Percentiles rank a stretch among this genome's conserved stretches.
phyloP scores from a whole-genome alignment of 495 filamentous ascomycete genomes.

The Tuber umbilicatum region DNA sequence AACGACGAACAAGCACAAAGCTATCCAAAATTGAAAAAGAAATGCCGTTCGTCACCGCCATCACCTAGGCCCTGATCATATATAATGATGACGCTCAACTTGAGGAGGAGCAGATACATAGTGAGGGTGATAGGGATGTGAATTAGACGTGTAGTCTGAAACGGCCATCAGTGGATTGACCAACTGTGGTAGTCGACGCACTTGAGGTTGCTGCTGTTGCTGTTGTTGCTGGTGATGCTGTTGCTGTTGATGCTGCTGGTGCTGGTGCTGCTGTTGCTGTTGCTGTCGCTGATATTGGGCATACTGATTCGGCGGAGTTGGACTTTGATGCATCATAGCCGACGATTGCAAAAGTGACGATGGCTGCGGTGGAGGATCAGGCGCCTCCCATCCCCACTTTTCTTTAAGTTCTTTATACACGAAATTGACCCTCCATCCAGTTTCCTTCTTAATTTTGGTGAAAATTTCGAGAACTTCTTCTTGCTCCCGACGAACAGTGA shows the following conservation, averaged over 20 bases:
- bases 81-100: constrained; percentile 33
- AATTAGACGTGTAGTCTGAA: constrained; percentile 32
- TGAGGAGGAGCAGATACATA: constrained; percentile 35
- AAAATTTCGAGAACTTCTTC: constrained; percentile 76
- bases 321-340: constrained; percentile 29
- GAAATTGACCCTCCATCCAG: constrained; percentile 67
- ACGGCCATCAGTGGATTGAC: constrained; percentile 38
- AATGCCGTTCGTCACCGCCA: background rate
- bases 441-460: constrained; percentile 64
- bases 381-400: constrained; percentile 68
- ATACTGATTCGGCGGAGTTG: constrained; percentile 30
- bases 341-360: constrained; percentile 35
- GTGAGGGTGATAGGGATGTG: constrained; percentile 38
- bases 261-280: constrained; percentile 27
- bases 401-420: constrained; percentile 62
- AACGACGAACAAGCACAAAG: constrained; percentile 6
- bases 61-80: constrained; percentile 9
- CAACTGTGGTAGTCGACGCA: constrained; percentile 22
- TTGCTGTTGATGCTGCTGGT: background rate
- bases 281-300: constrained; percentile 34
- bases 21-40: constrained; percentile 4
- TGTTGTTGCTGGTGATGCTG: background rate
- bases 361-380: constrained; percentile 37
- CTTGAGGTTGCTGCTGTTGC: constrained; percentile 32
- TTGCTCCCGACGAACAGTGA: constrained; percentile 65